A percentile compares a stretch with the other conserved stretches of the same genome.
These are phyloP conservation scores for Flaveria sonorensis DNA, from an alignment of 129 eudicot genomes.

Conservation along the genomic window DNA sequence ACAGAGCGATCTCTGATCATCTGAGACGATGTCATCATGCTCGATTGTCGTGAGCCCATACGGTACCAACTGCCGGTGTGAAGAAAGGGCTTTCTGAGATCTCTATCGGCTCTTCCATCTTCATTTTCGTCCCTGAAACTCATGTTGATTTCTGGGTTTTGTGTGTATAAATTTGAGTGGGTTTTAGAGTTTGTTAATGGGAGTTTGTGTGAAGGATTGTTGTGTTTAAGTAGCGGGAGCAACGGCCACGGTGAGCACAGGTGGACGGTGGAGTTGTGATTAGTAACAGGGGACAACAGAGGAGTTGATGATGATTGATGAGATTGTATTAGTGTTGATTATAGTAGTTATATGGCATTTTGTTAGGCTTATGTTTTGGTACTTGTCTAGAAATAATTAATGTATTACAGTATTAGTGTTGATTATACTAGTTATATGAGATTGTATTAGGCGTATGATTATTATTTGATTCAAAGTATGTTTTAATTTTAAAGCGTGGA, in stretches of 20 bases:
- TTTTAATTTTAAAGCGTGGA: too few relatives aligned
- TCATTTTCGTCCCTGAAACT: constrained; percentile 71
- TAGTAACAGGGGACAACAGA: neutral
- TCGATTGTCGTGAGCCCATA: constrained; percentile 91
- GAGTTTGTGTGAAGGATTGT: too few relatives aligned
- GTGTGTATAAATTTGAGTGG: neutral
- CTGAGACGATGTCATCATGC: constrained; percentile 88
- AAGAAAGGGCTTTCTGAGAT: constrained; percentile 82
- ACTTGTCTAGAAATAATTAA: too few relatives aligned
- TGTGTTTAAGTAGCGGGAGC: neutral
- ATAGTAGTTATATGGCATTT: too few relatives aligned
- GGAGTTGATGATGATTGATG: neutral
- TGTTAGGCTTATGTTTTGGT: too few relatives aligned
- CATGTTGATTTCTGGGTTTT: constrained; percentile 34
- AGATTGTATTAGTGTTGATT: too few relatives aligned
- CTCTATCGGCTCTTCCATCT: constrained; percentile 49
- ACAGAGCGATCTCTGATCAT: constrained; percentile 82
- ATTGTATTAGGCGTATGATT: too few relatives aligned
- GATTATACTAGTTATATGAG: too few relatives aligned
- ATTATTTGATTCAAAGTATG: too few relatives aligned
- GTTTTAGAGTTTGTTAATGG: neutral
- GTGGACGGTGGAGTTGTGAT: neutral
- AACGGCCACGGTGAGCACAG: neutral
- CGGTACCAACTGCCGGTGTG: constrained; percentile 98
- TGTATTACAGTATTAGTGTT: too few relatives aligned